Evolutionary conservation across 306 rosid species (phyloP).

Genomic region (Styphnolobium japonicum): DNA sequence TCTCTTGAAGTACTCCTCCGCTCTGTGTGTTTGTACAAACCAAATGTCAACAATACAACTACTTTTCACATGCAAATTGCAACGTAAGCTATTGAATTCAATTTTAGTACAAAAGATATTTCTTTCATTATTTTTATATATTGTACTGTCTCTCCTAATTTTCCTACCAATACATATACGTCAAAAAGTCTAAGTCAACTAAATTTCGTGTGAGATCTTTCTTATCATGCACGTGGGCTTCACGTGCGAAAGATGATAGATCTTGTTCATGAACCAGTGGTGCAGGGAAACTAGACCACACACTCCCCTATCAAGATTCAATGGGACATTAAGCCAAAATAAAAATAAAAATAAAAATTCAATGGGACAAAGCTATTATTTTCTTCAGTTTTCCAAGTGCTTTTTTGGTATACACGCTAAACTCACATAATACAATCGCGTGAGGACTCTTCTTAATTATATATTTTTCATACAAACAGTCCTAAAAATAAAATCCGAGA

Average conservation of each 20-base stretch:
- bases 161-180: not conserved
- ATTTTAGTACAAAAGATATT: not conserved
- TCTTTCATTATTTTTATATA: not conserved
- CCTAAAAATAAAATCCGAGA: no score
- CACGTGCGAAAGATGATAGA: slow-evolving; percentile 34
- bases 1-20: slow-evolving; percentile 83
- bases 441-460: no score
- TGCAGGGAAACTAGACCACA: slow-evolving; percentile 35
- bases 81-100: not conserved
- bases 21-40: slow-evolving; percentile 44
- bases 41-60: slow-evolving; percentile 13
- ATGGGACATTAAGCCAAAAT: no score
- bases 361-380: no score
- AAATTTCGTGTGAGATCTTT: slow-evolving; percentile 18
- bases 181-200: slow-evolving; percentile 24
- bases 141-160: not conserved
- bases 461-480: no score
- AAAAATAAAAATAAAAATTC: no score
- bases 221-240: slow-evolving; percentile 23
- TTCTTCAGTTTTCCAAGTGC: no score
- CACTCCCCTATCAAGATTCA: slow-evolving; percentile 25
- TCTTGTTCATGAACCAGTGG: slow-evolving; percentile 25
- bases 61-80: slow-evolving; percentile 31
- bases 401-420: no score
- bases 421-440: no score